A percentile compares a stretch with the other conserved stretches of the same genome.
Conservation (phyloP, 2,329 filamentous ascomycete genomes). For the Colletotrichum trifolii region DNA sequence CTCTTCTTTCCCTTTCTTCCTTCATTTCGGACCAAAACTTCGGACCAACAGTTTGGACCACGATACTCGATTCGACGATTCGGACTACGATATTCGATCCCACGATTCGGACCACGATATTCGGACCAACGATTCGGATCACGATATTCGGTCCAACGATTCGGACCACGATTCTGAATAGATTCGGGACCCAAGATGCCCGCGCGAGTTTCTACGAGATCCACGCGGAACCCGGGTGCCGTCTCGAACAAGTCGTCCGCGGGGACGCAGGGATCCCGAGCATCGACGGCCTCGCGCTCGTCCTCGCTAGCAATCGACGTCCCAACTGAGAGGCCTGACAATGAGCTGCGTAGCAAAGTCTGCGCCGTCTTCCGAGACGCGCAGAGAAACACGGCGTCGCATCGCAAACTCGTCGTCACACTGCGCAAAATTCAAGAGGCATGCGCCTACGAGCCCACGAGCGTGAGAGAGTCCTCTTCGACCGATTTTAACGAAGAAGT, state of each 20-base stretch:
- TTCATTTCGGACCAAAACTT: neutral
- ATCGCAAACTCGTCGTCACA: conserved; percentile 88
- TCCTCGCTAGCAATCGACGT: conserved; percentile 60
- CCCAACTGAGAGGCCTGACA: conserved; percentile 79
- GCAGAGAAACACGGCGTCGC: conserved; percentile 88
- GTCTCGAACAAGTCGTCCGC: conserved; percentile 53
- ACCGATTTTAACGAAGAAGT: conserved; percentile 84
- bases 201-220: conserved; percentile 58
- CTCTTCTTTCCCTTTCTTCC: conserved; percentile 18
- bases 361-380: conserved; percentile 81
- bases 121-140: neutral
- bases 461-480: conserved; percentile 61
- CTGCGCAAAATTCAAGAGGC: conserved; percentile 91
- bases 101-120: conserved; percentile 8
- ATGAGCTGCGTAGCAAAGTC: conserved; percentile 78
- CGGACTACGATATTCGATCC: conserved; percentile 2
- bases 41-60: neutral
- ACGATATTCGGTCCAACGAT: neutral
- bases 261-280: conserved; percentile 51
- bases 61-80: neutral
- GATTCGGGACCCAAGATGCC: conserved; percentile 54
- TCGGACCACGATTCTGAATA: neutral
- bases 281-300: conserved; percentile 58
- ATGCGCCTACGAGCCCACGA: conserved; percentile 75
- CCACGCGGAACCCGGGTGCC: conserved; percentile 57